Conservation (phyloP, 2,329 filamentous ascomycete species). For the Pestalotiopsis sp. region DNA sequence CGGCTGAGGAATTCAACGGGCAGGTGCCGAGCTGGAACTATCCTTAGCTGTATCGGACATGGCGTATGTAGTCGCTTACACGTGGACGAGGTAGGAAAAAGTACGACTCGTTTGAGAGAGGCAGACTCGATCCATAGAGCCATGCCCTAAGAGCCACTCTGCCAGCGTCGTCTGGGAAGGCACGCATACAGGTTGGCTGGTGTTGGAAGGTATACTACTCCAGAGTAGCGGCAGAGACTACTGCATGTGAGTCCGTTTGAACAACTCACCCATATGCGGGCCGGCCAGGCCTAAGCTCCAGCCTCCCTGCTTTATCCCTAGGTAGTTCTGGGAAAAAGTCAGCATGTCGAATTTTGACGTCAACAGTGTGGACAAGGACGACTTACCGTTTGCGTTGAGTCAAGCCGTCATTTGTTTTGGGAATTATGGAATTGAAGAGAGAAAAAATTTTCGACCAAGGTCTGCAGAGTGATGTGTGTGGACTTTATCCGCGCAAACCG, state of each 20-base stretch:
- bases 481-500: conserved; percentile 10
- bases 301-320: background rate
- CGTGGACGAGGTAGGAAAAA: too few relatives aligned
- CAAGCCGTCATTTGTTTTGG: background rate
- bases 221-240: background rate
- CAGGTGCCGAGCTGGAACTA: too few relatives aligned
- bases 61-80: too few relatives aligned
- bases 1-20: too few relatives aligned
- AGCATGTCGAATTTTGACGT: conserved; percentile 2
- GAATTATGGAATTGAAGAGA: background rate
- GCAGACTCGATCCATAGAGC: background rate
- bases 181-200: background rate
- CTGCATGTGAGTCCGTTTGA: background rate
- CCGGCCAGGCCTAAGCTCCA: background rate
- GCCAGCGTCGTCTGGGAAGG: background rate
- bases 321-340: background rate
- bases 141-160: background rate
- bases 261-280: conserved; percentile 8
- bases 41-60: too few relatives aligned
- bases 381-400: conserved; percentile 8
- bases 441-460: background rate
- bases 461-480: conserved; percentile 11
- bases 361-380: background rate
- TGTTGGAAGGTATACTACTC: background rate
- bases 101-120: too few relatives aligned